Percentiles rank a stretch among this genome's conserved stretches.
Evolutionary conservation across 2,329 filamentous ascomycete species (phyloP).

Genomic region (Fonsecaea pugnacius): DNA sequence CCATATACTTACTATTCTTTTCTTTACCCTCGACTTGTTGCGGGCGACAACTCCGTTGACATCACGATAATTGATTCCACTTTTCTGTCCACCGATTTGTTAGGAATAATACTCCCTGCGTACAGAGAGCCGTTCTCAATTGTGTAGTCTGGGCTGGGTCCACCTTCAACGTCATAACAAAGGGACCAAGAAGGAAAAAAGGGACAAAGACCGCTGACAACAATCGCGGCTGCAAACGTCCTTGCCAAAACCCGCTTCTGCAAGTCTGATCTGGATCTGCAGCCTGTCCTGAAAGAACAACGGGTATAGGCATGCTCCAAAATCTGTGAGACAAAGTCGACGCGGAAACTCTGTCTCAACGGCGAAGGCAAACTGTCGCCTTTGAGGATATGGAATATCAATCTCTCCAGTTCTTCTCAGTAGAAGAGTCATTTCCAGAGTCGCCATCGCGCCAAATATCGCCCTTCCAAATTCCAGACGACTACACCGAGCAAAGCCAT

Average conservation of each 20-base stretch:
- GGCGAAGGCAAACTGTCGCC: conserved; percentile 8
- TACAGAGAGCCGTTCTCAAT: not conserved
- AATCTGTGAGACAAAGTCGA: not conserved
- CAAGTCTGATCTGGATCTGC: not conserved
- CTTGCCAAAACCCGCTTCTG: not conserved
- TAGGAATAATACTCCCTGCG: not conserved
- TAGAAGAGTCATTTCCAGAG: conserved; percentile 8
- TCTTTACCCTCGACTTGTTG: not conserved
- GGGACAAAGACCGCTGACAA: not conserved
- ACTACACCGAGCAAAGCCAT: not conserved
- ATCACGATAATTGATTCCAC: not conserved
- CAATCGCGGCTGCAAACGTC: not conserved
- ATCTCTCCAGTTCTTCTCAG: conserved; percentile 13
- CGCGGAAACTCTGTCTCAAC: not conserved
- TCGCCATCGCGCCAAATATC: not conserved
- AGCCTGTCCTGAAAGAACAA: not conserved
- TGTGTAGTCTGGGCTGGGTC: not conserved
- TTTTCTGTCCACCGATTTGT: not conserved
- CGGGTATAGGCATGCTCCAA: not conserved
- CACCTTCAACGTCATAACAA: conserved; percentile 1
- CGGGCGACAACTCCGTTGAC: not conserved
- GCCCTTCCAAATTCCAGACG: not conserved
- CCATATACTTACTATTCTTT: not conserved
- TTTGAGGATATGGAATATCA: conserved; percentile 13
- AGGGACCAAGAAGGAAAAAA: not conserved